Evolutionary conservation across 139 green algal species (phyloP), one percentile per base, ranked within the genome.

Genomic region (Chlorella vulgaris): DNA sequence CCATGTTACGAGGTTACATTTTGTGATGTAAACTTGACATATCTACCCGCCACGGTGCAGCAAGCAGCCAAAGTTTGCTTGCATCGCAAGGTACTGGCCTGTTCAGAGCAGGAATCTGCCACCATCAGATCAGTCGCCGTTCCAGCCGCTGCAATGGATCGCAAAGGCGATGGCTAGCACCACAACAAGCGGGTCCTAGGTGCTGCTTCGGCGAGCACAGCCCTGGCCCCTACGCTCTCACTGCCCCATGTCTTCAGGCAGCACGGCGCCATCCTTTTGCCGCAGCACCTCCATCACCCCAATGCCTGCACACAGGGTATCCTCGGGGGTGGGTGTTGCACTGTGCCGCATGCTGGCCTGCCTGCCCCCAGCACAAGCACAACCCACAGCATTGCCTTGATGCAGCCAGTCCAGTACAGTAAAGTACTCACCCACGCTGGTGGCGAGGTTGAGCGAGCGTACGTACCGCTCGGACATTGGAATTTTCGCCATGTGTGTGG

Each of bases 211-310:
- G n/a, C n/a, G n/a, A n/a, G n/a, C n/a, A n/a, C n/a, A n/a, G n/a
- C n/a, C n/a, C n/a, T n/a, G n/a, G n/a, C n/a, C n/a, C n/a, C n/a
- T n/a, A n/a, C n/a, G n/a, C n/a, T n/a, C n/a, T n/a, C n/a, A n/a
- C 47, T 58, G 47, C 10, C 47, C 10, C 13, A 58, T 42, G 15
- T 85, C 66, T 31, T 86, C 83, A 26, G 83, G 77, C 42, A 87
- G 83, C 33, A 86, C 74, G 2, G 83, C 70, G n/a, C 84, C 81
- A 69, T 97, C 94, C 65, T 97, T 69, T 75, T 98, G 95, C 33
- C 95, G 81, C 22, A 97, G 68, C 4, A 94, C 95, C 75, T 98
- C 95, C 85, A 94, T 98, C 22, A 97, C 51, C 0, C 93, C 95
- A 0, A 98, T 86, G n/a, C 73, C 73, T 79, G 73, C 73, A 55